Conservation (phyloP, 164 flowering plant genomes). For the Berberis thunbergii region DNA sequence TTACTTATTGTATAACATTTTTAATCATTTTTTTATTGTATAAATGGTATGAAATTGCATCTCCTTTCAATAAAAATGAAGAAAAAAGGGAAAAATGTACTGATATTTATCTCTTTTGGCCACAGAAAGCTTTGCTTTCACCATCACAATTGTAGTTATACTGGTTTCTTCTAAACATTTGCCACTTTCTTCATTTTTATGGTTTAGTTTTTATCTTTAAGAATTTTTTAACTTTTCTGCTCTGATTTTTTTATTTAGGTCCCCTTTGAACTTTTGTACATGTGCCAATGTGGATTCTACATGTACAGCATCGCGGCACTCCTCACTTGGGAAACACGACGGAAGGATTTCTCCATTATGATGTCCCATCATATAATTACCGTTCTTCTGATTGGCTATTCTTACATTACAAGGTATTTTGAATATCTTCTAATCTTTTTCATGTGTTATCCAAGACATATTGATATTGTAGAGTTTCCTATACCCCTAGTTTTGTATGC, state of each 20-base stretch:
- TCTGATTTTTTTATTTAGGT: constrained; percentile 34
- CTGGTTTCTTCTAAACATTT: too few species aligned
- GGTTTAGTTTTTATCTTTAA: not conserved
- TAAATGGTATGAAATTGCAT: too few species aligned
- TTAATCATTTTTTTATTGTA: too few species aligned
- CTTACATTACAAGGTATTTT: constrained; percentile 17
- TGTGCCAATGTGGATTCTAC: constrained; percentile 98
- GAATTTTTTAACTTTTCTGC: not conserved
- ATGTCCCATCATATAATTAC: constrained; percentile 94
- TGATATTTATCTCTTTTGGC: too few species aligned
- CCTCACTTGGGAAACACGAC: constrained; percentile 83
- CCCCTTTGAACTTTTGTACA: constrained; percentile 57
- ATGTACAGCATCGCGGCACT: constrained; percentile 74
- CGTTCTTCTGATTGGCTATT: constrained; percentile 49
- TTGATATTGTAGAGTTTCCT: too few species aligned
- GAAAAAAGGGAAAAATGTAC: too few species aligned
- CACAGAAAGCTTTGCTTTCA: too few species aligned
- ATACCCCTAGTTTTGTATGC: too few species aligned
- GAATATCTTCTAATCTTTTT: not conserved
- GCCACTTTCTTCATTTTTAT: not conserved
- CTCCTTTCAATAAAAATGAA: too few species aligned
- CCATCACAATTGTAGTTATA: too few species aligned
- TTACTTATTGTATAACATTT: too few species aligned
- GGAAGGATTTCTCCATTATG: constrained; percentile 91
- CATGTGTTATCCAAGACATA: not conserved